Conservation (phyloP, 192 early-diverging fungal species). For the Entomortierella beljakovae region DNA sequence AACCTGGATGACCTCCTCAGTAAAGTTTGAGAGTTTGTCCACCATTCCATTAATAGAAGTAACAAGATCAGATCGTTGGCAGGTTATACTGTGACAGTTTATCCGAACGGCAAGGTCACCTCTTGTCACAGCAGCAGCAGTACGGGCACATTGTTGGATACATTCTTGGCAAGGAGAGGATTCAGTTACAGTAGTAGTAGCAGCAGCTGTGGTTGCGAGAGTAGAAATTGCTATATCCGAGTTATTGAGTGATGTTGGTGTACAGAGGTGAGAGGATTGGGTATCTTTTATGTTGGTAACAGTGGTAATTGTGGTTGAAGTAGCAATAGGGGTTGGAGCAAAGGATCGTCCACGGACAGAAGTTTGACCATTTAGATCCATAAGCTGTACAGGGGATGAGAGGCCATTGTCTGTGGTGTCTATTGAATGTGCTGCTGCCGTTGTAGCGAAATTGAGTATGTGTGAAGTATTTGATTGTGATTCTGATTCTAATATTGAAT, state of each 20-base stretch:
- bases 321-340: background rate
- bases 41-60: conserved; percentile 71
- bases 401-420: conserved; percentile 17
- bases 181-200: conserved; percentile 27
- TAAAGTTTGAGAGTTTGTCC: conserved; percentile 66
- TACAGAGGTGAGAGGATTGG: conserved; percentile 7
- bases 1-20: conserved; percentile 73
- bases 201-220: conserved; percentile 24
- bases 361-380: conserved; percentile 34
- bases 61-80: conserved; percentile 53
- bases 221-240: conserved; percentile 18
- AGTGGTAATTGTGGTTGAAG: conserved; percentile 14
- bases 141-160: conserved; percentile 58
- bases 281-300: no score
- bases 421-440: conserved; percentile 24
- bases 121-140: conserved; percentile 58
- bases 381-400: conserved; percentile 14
- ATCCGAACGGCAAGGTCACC: conserved; percentile 61
- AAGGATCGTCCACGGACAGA: conserved; percentile 7
- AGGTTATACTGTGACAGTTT: conserved; percentile 54
- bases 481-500: no score
- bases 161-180: conserved; percentile 56
- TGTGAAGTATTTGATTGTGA: conserved; percentile 15
- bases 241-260: conserved; percentile 14
- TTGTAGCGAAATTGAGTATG: background rate